These are phyloP conservation scores for Dendryphion nanum DNA, from an alignment of 2,329 filamentous ascomycete species.

Conservation along the genomic window DNA sequence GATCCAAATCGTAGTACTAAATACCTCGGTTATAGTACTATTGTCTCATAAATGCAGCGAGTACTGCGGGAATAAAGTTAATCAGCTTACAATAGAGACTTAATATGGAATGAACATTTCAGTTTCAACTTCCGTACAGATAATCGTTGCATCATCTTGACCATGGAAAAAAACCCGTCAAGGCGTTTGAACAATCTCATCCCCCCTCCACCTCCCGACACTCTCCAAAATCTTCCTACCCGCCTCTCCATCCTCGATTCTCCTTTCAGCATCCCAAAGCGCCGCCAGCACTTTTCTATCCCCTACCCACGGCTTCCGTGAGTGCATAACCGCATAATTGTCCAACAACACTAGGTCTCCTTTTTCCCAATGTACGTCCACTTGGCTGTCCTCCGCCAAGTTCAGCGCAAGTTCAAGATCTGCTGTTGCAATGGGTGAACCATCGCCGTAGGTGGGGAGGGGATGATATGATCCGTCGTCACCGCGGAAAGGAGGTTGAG, in stretches of 20 bases:
- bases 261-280: constrained; percentile 9
- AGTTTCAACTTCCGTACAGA: too few relatives aligned
- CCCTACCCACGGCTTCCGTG: constrained; percentile 10
- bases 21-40: too few relatives aligned
- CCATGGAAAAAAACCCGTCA: too few relatives aligned
- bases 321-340: constrained; percentile 16
- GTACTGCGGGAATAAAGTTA: too few relatives aligned
- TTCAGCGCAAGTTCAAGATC: constrained; percentile 12
- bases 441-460: constrained; percentile 12
- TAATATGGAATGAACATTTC: too few relatives aligned
- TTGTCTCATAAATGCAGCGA: too few relatives aligned
- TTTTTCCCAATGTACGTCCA: constrained; percentile 9
- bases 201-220: too few relatives aligned
- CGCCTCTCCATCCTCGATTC: constrained; percentile 6
- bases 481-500: constrained; percentile 8
- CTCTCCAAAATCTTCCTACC: constrained; percentile 4
- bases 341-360: constrained; percentile 14
- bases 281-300: constrained; percentile 11
- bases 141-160: too few relatives aligned
- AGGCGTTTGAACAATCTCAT: too few relatives aligned
- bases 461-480: constrained; percentile 14
- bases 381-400: constrained; percentile 10
- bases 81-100: too few relatives aligned
- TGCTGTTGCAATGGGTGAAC: constrained; percentile 7
- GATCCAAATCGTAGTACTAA: too few relatives aligned